Evolutionary conservation across 495 filamentous ascomycete genomes (phyloP).

Genomic region (Beverwykella pulmonaria): DNA sequence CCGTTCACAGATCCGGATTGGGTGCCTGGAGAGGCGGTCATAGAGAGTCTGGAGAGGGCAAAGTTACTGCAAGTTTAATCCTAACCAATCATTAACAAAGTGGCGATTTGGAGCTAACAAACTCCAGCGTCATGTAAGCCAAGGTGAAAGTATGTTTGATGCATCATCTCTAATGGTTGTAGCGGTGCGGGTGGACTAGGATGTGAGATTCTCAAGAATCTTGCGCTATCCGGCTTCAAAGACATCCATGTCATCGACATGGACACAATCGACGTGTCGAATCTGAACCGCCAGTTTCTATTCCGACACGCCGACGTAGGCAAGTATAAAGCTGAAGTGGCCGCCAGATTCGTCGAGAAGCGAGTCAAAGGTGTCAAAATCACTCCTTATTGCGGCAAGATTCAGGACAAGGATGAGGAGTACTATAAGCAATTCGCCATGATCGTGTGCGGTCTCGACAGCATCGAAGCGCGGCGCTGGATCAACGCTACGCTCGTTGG

Average conservation of each 20-base stretch:
- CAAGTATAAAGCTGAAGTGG: slow-evolving; percentile 89
- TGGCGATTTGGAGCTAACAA: slow-evolving; percentile 13
- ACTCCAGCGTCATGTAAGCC: slow-evolving; percentile 55
- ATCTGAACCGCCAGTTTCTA: slow-evolving; percentile 96
- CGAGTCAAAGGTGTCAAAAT: slow-evolving; percentile 89
- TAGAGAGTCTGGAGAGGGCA: slow-evolving; percentile 61
- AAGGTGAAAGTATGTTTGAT: background rate
- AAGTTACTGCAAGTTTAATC: slow-evolving; percentile 68
- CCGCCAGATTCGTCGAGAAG: slow-evolving; percentile 85
- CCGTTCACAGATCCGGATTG: slow-evolving; percentile 77
- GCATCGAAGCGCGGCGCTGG: slow-evolving; percentile 95
- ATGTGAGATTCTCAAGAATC: slow-evolving; percentile 95
- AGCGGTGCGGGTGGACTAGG: slow-evolving; percentile 94
- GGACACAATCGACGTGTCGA: slow-evolving; percentile 98
- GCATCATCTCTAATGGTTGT: slow-evolving; percentile 1
- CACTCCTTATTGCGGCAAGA: slow-evolving; percentile 88
- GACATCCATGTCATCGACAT: slow-evolving; percentile 99
- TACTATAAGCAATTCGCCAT: slow-evolving; percentile 98
- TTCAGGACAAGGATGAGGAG: slow-evolving; percentile 95
- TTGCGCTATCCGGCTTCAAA: slow-evolving; percentile 93
- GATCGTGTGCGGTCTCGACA: slow-evolving; percentile 94
- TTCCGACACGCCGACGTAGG: slow-evolving; percentile 93
- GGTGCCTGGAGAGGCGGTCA: slow-evolving; percentile 63
- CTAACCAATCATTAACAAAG: background rate
- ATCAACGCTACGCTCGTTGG: slow-evolving; percentile 92